Evolutionary conservation across 2,329 filamentous ascomycete species (phyloP).

Genomic region (Gliomastix tumulicola): DNA sequence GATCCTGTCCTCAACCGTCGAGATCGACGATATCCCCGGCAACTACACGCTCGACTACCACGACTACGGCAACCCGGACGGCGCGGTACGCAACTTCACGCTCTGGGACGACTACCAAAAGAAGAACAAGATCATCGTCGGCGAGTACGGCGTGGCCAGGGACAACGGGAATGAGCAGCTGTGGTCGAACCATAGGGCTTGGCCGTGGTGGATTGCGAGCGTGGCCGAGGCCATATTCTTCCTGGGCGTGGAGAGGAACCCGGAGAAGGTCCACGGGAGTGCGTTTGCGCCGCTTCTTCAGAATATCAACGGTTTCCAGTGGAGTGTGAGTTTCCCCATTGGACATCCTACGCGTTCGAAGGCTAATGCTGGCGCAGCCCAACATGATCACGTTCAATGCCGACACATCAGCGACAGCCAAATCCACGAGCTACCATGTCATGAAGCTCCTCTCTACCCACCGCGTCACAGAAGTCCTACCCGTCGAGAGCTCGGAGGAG

Average conservation of each 20-base stretch:
- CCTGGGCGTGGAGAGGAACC: conserved; percentile 41
- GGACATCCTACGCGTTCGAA: background rate
- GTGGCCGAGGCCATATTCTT: conserved; percentile 46
- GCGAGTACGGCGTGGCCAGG: conserved; percentile 25
- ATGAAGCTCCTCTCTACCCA: background rate
- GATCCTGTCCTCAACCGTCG: conserved; percentile 30
- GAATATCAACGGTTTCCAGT: background rate
- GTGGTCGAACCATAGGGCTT: background rate
- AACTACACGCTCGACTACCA: conserved; percentile 26
- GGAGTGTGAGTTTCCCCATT: background rate
- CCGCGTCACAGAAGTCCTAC: background rate
- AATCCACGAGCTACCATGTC: background rate
- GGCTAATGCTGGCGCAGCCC: background rate
- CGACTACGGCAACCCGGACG: conserved; percentile 17
- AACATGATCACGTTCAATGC: background rate
- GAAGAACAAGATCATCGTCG: conserved; percentile 22
- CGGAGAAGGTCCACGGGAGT: background rate
- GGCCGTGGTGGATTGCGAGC: background rate
- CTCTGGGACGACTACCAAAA: conserved; percentile 30
- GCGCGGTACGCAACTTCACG: conserved; percentile 18
- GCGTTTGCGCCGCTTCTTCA: background rate
- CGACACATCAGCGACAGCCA: background rate
- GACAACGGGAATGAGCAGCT: conserved; percentile 16
- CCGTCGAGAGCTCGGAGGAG: background rate
- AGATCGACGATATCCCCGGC: conserved; percentile 15